phyloP scores from a whole-genome alignment of 768 basidiomycete genomes.

The Pleurotus tuoliensis region DNA sequence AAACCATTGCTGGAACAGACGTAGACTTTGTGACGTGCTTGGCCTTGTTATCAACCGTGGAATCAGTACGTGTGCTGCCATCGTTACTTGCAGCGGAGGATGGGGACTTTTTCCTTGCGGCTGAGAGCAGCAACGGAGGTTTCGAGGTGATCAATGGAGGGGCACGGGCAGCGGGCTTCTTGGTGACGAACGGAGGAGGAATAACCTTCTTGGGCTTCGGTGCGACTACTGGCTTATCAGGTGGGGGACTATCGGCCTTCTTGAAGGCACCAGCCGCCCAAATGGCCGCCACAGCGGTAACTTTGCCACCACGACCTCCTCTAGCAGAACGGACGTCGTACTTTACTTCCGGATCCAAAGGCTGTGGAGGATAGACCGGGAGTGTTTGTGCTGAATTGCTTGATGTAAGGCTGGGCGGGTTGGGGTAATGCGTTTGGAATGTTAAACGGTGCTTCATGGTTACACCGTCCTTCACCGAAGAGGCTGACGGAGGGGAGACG shows the following conservation, averaged over 20 bases:
- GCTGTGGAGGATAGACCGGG: slow-evolving; percentile 28
- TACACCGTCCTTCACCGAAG: slow-evolving; percentile 5
- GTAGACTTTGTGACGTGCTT: slow-evolving; percentile 52
- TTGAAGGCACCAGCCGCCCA: slow-evolving; percentile 57
- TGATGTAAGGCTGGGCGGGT: neutral
- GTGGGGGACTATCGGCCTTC: slow-evolving; percentile 6
- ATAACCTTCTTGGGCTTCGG: neutral
- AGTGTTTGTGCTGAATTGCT: slow-evolving; percentile 11
- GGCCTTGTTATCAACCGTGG: slow-evolving; percentile 13
- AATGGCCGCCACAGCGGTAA: slow-evolving; percentile 67
- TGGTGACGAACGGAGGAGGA: neutral
- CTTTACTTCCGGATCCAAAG: slow-evolving; percentile 48
- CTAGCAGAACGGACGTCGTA: slow-evolving; percentile 76
- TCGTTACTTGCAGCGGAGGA: slow-evolving; percentile 5
- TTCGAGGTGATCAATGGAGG: slow-evolving; percentile 2
- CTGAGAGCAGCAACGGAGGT: slow-evolving; percentile 2
- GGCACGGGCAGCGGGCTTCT: slow-evolving; percentile 5
- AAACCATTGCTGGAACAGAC: slow-evolving; percentile 64
- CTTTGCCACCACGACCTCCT: slow-evolving; percentile 73
- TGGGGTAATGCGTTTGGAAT: neutral
- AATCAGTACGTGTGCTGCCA: neutral
- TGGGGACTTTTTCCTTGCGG: slow-evolving; percentile 6
- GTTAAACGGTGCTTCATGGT: neutral
- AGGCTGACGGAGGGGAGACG: slow-evolving; percentile 32
- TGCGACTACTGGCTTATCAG: neutral